phyloP scores from a whole-genome alignment of 1,284 basidiomycete species.

The Apiotrichum akiyoshidainum region DNA sequence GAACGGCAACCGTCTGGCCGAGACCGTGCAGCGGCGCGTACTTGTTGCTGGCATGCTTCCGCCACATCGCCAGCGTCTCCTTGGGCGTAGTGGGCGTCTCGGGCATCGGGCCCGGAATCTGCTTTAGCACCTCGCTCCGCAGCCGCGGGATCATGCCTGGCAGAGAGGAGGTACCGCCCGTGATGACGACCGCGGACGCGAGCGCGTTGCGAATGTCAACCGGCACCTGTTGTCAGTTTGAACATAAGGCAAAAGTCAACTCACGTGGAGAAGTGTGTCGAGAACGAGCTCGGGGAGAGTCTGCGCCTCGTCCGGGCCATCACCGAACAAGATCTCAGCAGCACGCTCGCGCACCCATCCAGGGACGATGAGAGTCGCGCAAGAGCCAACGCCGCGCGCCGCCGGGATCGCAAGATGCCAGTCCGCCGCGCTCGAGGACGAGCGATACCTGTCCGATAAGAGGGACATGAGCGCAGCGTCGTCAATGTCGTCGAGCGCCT shows the following conservation, averaged over 20 bases:
- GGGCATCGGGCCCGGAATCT: slow-evolving; percentile 51
- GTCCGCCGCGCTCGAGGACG: slow-evolving; percentile 20
- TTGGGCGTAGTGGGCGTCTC: slow-evolving; percentile 26
- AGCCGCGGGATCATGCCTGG: slow-evolving; percentile 87
- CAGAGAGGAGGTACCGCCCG: slow-evolving; percentile 84
- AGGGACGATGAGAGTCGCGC: slow-evolving; percentile 64
- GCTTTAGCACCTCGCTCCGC: slow-evolving; percentile 66
- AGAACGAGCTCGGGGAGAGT: slow-evolving; percentile 77
- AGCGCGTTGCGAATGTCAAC: slow-evolving; percentile 80
- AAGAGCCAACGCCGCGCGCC: slow-evolving; percentile 4
- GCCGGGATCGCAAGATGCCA: slow-evolving; percentile 21
- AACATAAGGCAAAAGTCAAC: slow-evolving; percentile 1
- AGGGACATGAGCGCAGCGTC: slow-evolving; percentile 15
- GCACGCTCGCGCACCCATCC: slow-evolving; percentile 92
- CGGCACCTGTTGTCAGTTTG: slow-evolving; percentile 61
- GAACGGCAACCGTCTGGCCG: slow-evolving; percentile 66
- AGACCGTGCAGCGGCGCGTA: slow-evolving; percentile 70
- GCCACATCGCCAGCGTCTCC: slow-evolving; percentile 15
- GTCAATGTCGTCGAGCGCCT: slow-evolving; percentile 14
- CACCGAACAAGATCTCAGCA: slow-evolving; percentile 84
- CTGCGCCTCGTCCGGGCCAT: slow-evolving; percentile 67
- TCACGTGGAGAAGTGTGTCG: slow-evolving; percentile 70
- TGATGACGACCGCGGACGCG: slow-evolving; percentile 74
- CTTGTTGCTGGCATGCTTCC: slow-evolving; percentile 59
- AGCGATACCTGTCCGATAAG: slow-evolving; percentile 21